Conservation (phyloP, 2,329 filamentous ascomycete species). For the Colletotrichum sp. region DNA sequence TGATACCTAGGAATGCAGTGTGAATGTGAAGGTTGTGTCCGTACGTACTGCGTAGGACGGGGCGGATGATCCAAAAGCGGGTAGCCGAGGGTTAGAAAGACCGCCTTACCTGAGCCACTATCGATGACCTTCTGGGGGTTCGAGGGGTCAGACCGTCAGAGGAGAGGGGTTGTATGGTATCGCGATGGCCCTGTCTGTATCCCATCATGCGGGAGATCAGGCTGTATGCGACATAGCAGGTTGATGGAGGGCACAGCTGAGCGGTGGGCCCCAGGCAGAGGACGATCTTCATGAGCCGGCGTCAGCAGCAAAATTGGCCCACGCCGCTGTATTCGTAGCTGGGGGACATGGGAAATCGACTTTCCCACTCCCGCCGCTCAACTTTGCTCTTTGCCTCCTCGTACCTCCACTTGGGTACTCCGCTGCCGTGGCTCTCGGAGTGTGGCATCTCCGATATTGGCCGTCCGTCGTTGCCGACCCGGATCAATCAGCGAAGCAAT, state of each 20-base stretch:
- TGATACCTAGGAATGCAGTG: conserved; percentile 9
- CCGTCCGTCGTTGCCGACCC: neutral
- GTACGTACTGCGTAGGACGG: neutral
- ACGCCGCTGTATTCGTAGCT: neutral
- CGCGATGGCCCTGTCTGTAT: neutral
- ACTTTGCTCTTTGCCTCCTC: neutral
- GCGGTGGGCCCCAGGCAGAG: neutral
- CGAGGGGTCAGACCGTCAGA: neutral
- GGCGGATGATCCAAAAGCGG: conserved; percentile 2
- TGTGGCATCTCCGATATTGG: neutral
- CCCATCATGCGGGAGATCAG: neutral
- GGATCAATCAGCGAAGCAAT: conserved; percentile 1
- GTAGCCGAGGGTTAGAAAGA: conserved; percentile 6
- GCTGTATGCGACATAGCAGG: neutral
- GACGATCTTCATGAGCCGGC: conserved; percentile 11
- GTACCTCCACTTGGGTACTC: conserved; percentile 11
- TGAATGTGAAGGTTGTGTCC: neutral
- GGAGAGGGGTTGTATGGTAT: neutral
- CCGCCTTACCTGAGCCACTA: conserved; percentile 1
- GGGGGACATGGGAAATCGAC: conserved; percentile 3
- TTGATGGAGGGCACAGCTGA: neutral
- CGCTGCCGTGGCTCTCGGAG: conserved; percentile 7
- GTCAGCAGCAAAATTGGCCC: neutral
- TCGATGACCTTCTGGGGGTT: neutral
- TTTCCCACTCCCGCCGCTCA: conserved; percentile 2